Base-by-base conservation (phyloP, 208 protist species). In the Phytomonas francai region DNA sequence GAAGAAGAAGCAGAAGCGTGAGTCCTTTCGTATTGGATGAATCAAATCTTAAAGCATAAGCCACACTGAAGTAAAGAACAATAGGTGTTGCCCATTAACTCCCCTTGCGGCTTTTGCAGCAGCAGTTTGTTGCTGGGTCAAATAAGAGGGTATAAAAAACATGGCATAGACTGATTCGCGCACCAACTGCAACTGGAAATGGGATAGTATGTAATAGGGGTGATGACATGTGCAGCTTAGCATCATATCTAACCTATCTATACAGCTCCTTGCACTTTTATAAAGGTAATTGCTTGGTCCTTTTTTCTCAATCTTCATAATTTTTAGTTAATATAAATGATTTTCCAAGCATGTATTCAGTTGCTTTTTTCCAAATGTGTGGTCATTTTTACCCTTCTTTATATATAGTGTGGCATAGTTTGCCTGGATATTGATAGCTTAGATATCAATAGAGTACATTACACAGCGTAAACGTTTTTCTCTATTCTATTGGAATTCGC, bases 1-100 rank as follows among this genome's bases (percentile, higher is more conserved):
- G 71, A 91, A 92, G 65, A 91, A 90, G 67, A 91, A 89, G 63
- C 77, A 82, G 30, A 79, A 78, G 33, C 81, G 83, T 6, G 83
- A 92, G 62, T 74, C 82, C 5, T 88, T 94, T 64, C 83, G 88
- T 2, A 77, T 81, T 29, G 62, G 76, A 31, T 63, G 71, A 61
- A 54, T 19, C 25, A 54, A 54, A 54, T 25, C 19, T 22, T 5
- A 7, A 22, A 54, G 2, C 19, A 54, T 5, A 54, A 1, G 45
- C 25, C 22, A 25, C 19, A 54, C 19, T 19, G 0, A 25, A 54
- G 45, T 25, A 19, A 54, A 54, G 45, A 19, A 19, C 25, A 6
- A 6, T 5, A 6, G 5, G 16, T 19, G 5, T 9, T 25, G 16
- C 1, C n/a, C n/a, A 54, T 25, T 54, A 19, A 54, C 45, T 54